Evolutionary conservation across 2,329 filamentous ascomycete genomes (phyloP).

Genomic region (Paramyrothecium roridum): DNA sequence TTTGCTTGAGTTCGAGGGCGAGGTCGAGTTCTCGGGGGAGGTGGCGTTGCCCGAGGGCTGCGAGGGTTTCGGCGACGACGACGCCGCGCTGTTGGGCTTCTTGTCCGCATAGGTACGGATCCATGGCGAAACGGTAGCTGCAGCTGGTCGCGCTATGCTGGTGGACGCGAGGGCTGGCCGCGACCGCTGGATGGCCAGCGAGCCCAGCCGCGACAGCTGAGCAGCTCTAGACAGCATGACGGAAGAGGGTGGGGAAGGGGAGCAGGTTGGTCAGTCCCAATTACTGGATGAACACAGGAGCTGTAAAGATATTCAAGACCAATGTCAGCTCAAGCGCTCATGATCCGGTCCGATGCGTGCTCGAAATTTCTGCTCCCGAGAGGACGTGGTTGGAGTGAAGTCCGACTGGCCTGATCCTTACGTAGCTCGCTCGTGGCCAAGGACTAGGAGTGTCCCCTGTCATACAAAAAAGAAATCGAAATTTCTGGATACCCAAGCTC

Average conservation of each 20-base stretch:
- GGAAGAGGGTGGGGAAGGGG: conserved; percentile 6
- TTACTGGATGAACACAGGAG: conserved; percentile 1
- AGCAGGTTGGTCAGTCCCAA: background rate
- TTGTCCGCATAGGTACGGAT: conserved; percentile 24
- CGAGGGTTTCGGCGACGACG: conserved; percentile 7
- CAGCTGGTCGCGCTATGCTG: conserved; percentile 16
- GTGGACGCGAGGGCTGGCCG: conserved; percentile 15
- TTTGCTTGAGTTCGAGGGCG: conserved; percentile 6
- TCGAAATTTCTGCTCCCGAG: background rate
- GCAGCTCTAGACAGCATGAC: conserved; percentile 38
- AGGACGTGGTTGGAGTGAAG: background rate
- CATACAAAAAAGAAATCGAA: background rate
- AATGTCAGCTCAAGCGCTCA: background rate
- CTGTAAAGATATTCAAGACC: conserved; percentile 1
- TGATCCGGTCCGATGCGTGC: background rate
- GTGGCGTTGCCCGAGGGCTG: conserved; percentile 1
- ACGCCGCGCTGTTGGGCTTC: conserved; percentile 9
- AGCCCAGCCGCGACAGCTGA: conserved; percentile 28
- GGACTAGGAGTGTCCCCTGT: background rate
- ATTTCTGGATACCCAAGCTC: background rate
- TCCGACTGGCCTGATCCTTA: background rate
- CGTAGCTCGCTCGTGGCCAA: background rate
- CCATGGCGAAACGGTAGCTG: conserved; percentile 18
- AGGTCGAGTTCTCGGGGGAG: conserved; percentile 4
- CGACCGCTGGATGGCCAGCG: conserved; percentile 12